Evolutionary conservation across 345 rosid genomes (phyloP).

Genomic region (Noccaea bulbosa): DNA sequence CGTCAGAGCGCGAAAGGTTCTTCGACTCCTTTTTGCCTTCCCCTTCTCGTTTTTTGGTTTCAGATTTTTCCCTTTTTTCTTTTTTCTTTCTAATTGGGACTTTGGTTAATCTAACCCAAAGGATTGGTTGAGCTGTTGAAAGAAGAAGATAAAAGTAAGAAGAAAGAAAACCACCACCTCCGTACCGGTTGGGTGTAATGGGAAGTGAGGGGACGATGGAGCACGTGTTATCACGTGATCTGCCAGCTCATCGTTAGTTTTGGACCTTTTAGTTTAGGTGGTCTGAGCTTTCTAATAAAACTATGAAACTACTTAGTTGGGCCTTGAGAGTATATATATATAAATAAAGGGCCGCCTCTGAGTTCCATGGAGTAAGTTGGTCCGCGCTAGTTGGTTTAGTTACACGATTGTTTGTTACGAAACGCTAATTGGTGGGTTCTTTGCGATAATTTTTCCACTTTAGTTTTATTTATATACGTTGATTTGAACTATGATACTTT

Average conservation of each 20-base stretch:
- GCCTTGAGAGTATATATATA: no score
- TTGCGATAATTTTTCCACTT: no score
- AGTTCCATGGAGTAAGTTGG: no score
- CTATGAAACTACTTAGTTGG: no score
- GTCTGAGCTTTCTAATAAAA: no score
- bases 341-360: no score
- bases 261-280: neutral
- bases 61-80: conserved; percentile 31
- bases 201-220: conserved; percentile 14
- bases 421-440: no score
- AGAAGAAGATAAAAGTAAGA: neutral
- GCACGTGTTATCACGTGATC: conserved; percentile 38
- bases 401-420: no score
- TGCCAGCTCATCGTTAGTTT: conserved; percentile 23
- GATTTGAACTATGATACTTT: no score
- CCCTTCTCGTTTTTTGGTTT: conserved; percentile 33
- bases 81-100: neutral
- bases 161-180: conserved; percentile 23
- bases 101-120: conserved; percentile 8
- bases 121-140: neutral
- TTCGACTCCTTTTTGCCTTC: conserved; percentile 34
- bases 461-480: no score
- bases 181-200: conserved; percentile 33
- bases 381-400: no score
- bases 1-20: conserved; percentile 50